A percentile compares a stretch with the other conserved stretches of the same genome.
Evolutionary conservation across 2,329 filamentous ascomycete genomes (phyloP).

Genomic region (Colletotrichum sp.): DNA sequence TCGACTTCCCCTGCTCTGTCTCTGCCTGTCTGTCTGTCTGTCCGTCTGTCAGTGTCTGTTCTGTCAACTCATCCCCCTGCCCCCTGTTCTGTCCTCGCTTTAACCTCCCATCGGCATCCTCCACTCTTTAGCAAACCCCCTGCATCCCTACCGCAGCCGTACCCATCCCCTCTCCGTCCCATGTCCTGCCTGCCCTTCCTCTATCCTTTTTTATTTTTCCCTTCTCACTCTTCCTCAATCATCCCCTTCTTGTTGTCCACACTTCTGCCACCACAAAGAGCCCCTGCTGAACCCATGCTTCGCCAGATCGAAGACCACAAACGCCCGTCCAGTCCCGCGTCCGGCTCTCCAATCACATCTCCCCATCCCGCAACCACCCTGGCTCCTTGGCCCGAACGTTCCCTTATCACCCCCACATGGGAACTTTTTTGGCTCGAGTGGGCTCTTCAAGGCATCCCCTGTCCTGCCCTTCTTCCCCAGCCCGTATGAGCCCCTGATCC

Average conservation of each 20-base stretch:
- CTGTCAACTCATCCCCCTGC: neutral
- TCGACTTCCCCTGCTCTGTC: neutral
- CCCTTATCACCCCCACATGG: constrained; percentile 20
- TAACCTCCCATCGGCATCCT: neutral
- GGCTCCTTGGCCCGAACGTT: neutral
- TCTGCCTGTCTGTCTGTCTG: neutral
- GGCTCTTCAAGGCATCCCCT: neutral
- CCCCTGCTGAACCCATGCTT: neutral
- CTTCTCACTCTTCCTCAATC: neutral
- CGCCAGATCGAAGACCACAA: constrained; percentile 19
- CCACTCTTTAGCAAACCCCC: neutral
- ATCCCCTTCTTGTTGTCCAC: neutral
- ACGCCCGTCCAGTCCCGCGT: constrained; percentile 14
- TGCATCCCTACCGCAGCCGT: neutral
- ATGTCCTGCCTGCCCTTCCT: neutral
- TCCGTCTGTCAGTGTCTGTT: neutral
- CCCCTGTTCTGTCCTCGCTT: neutral
- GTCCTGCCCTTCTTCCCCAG: constrained; percentile 1
- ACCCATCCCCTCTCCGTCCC: neutral
- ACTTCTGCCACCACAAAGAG: neutral
- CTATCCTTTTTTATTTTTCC: neutral
- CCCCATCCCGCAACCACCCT: neutral
- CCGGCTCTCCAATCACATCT: neutral
- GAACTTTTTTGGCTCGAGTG: constrained; percentile 20
- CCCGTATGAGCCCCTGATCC: neutral